A percentile compares a stretch with the other conserved stretches of the same genome.
Conservation (phyloP, 345 rosid genomes). For the Physaria fendleri region DNA sequence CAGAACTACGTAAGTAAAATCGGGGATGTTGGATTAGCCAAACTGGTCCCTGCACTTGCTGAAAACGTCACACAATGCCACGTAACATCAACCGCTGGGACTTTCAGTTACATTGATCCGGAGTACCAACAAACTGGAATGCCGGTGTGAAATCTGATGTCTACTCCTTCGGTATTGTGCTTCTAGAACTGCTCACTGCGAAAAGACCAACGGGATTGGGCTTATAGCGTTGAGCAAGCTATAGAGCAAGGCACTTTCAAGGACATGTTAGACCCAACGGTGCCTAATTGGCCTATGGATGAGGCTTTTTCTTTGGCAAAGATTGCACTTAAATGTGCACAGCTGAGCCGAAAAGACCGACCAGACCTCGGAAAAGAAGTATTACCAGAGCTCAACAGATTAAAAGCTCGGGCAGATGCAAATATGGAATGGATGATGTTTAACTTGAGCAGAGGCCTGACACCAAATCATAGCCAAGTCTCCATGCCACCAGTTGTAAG, state of each 20-base stretch:
- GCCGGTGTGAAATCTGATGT: conserved; percentile 86
- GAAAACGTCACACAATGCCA: conserved; percentile 70
- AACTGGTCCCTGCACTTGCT: conserved; percentile 73
- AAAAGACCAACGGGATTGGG: conserved; percentile 66
- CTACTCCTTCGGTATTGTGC: conserved; percentile 76
- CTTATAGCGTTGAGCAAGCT: conserved; percentile 47
- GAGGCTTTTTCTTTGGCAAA: conserved; percentile 55
- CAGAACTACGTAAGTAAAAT: too few relatives aligned
- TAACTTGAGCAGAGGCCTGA: conserved; percentile 20
- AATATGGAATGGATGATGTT: conserved; percentile 30
- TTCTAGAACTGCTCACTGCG: conserved; percentile 75
- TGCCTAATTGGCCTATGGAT: conserved; percentile 73
- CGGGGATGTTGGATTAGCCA: too few relatives aligned
- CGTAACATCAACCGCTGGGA: conserved; percentile 80
- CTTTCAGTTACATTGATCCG: conserved; percentile 90
- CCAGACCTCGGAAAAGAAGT: conserved; percentile 76
- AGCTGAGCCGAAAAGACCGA: conserved; percentile 81
- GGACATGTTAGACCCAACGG: conserved; percentile 61
- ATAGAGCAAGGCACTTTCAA: conserved; percentile 49
- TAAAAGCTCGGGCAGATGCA: conserved; percentile 59
- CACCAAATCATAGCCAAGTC: conserved; percentile 29
- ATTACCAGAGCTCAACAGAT: conserved; percentile 50
- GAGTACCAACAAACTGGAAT: conserved; percentile 96
- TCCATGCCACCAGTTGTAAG: conserved; percentile 38
- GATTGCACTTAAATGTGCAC: conserved; percentile 62